These are phyloP conservation scores for Epipyxis sp. DNA, from an alignment of 108 stramenopile species.

Conservation along the genomic window DNA sequence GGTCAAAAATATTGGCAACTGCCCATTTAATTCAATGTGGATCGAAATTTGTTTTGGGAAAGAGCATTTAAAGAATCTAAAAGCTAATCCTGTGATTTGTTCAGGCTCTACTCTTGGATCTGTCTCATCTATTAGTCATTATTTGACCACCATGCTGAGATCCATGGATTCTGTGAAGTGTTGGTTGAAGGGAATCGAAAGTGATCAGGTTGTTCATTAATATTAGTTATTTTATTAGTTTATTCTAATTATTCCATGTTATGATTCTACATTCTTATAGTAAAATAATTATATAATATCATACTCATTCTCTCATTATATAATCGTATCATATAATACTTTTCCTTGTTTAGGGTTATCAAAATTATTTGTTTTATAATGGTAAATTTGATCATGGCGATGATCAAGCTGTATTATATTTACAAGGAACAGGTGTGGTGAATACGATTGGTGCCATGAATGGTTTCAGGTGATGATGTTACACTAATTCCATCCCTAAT, in stretches of 20 bases:
- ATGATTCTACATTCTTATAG: no score
- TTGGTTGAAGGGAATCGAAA: constrained; percentile 28
- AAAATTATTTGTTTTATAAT: constrained; percentile 33
- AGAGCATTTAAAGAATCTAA: not conserved
- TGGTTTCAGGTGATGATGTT: no score
- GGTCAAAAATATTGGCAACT: constrained; percentile 34
- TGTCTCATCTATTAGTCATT: not conserved
- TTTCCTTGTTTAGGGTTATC: constrained; percentile 38
- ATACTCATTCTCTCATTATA: no score
- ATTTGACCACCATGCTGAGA: constrained; percentile 17
- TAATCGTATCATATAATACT: no score
- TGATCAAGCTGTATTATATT: constrained; percentile 3
- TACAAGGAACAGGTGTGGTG: constrained; percentile 36
- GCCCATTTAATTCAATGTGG: constrained; percentile 30
- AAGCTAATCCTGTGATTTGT: constrained; percentile 30
- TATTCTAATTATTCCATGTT: no score
- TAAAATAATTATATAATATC: no score
- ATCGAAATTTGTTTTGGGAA: constrained; percentile 28
- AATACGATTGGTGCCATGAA: constrained; percentile 42
- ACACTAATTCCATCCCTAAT: no score
- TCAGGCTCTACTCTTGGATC: constrained; percentile 33
- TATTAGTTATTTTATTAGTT: no score
- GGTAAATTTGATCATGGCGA: not conserved
- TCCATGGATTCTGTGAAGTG: constrained; percentile 37
- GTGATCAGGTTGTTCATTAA: no score